phyloP scores from a whole-genome alignment of 2,329 filamentous ascomycete species.

The Ceratocystis colombiana region DNA sequence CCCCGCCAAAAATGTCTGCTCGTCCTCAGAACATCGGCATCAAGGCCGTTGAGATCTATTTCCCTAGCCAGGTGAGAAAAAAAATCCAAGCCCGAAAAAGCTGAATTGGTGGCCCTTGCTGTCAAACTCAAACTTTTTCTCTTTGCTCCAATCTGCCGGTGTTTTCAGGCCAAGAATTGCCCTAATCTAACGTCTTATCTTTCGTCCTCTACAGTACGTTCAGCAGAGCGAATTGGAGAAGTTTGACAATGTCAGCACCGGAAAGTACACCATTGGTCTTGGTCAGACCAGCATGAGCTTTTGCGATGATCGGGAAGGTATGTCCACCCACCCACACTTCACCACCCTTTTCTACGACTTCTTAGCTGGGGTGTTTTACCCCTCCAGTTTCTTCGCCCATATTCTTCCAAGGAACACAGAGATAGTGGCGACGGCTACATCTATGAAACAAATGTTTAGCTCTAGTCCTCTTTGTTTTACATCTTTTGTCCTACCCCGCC shows the following conservation, averaged over 20 bases:
- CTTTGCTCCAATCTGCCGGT: neutral
- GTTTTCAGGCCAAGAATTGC: neutral
- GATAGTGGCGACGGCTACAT: neutral
- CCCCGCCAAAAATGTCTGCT: slow-evolving; percentile 49
- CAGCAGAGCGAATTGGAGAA: slow-evolving; percentile 75
- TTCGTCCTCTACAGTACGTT: slow-evolving; percentile 52
- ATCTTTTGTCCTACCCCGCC: neutral
- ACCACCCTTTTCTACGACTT: neutral
- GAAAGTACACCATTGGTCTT: slow-evolving; percentile 85
- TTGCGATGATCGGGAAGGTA: slow-evolving; percentile 81
- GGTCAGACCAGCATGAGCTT: slow-evolving; percentile 90
- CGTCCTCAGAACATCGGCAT: slow-evolving; percentile 83
- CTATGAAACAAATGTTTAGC: slow-evolving; percentile 6
- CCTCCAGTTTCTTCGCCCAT: slow-evolving; percentile 20
- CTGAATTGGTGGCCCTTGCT: neutral
- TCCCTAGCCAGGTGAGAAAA: slow-evolving; percentile 64
- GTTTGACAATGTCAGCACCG: slow-evolving; percentile 70
- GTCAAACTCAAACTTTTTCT: neutral
- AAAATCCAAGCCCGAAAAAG: neutral
- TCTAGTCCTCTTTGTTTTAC: neutral
- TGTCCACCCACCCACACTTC: slow-evolving; percentile 30
- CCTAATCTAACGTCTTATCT: slow-evolving; percentile 6
- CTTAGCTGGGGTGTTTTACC: neutral
- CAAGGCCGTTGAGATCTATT: slow-evolving; percentile 86
- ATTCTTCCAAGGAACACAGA: neutral